These are phyloP conservation scores for Vigna radiata DNA, from an alignment of 306 rosid species.

Conservation along the genomic window DNA sequence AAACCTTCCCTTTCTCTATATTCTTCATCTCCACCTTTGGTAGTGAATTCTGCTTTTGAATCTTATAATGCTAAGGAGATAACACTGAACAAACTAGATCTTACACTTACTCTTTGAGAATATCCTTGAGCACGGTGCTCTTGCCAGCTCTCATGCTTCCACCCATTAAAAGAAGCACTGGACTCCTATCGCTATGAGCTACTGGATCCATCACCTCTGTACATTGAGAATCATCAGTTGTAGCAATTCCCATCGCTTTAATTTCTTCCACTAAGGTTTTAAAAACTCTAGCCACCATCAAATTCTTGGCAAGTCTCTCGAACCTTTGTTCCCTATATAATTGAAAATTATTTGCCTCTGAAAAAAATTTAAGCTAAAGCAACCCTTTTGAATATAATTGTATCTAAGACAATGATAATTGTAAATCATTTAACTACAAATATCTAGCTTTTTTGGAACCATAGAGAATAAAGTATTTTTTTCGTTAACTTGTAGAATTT, in stretches of 20 bases:
- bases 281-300: constrained; percentile 96
- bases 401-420: constrained; percentile 20
- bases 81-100: not conserved
- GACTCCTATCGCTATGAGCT: constrained; percentile 91
- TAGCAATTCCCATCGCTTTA: constrained; percentile 91
- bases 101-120: constrained; percentile 97
- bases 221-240: constrained; percentile 83
- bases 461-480: not conserved
- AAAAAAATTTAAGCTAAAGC: not conserved
- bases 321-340: constrained; percentile 84
- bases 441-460: not conserved
- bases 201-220: constrained; percentile 99
- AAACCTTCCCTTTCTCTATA: too few species aligned
- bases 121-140: constrained; percentile 93
- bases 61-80: too few species aligned
- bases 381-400: constrained; percentile 20
- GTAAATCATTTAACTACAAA: not conserved
- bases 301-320: constrained; percentile 83
- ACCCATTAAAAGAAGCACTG: constrained; percentile 95
- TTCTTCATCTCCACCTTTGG: too few species aligned
- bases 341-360: constrained; percentile 41
- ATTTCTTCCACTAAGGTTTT: constrained; percentile 89
- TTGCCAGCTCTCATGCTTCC: constrained; percentile 99
- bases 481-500: not conserved
- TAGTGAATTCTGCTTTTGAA: too few species aligned